Conservation (phyloP, 1,284 basidiomycete species). For the Microbotryum silenes-acaulis region DNA sequence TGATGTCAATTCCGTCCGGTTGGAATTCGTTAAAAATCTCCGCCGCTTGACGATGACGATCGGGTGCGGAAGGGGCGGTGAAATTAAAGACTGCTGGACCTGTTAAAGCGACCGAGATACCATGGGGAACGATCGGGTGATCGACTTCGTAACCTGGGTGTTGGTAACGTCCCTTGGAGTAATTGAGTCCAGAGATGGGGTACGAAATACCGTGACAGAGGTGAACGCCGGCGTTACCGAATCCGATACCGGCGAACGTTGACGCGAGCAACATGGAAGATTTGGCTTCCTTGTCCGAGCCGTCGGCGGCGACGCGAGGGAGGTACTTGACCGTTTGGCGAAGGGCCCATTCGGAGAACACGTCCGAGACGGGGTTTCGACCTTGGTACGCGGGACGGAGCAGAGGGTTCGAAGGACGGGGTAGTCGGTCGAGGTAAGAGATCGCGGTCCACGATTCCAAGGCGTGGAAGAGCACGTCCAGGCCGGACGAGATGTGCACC, state of each 20-base stretch:
- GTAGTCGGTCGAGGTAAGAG: slow-evolving; percentile 79
- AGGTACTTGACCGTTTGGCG: slow-evolving; percentile 83
- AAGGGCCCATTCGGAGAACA: slow-evolving; percentile 92
- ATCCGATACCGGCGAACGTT: slow-evolving; percentile 50
- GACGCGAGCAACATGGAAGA: slow-evolving; percentile 86
- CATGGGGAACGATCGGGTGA: slow-evolving; percentile 74
- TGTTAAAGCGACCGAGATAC: slow-evolving; percentile 63
- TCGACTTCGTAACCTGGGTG: slow-evolving; percentile 57
- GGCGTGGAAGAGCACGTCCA: slow-evolving; percentile 61
- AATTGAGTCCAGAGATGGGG: slow-evolving; percentile 82
- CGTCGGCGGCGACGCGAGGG: slow-evolving; percentile 74
- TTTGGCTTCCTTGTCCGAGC: slow-evolving; percentile 69
- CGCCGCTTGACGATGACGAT: slow-evolving; percentile 80
- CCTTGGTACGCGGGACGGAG: slow-evolving; percentile 88
- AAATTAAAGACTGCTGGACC: slow-evolving; percentile 88
- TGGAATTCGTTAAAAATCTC: slow-evolving; percentile 65
- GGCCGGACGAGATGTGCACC: slow-evolving; percentile 81
- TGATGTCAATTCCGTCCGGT: slow-evolving; percentile 51
- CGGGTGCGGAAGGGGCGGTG: slow-evolving; percentile 81
- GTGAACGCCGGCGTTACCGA: slow-evolving; percentile 52
- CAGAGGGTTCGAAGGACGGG: slow-evolving; percentile 77
- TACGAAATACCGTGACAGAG: slow-evolving; percentile 78
- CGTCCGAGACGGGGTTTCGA: slow-evolving; percentile 78
- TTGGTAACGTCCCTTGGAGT: slow-evolving; percentile 43
- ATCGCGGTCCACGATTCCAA: slow-evolving; percentile 71